These are phyloP conservation scores for Dioszegia crocea DNA, from an alignment of 768 basidiomycete genomes.

Conservation along the genomic window DNA sequence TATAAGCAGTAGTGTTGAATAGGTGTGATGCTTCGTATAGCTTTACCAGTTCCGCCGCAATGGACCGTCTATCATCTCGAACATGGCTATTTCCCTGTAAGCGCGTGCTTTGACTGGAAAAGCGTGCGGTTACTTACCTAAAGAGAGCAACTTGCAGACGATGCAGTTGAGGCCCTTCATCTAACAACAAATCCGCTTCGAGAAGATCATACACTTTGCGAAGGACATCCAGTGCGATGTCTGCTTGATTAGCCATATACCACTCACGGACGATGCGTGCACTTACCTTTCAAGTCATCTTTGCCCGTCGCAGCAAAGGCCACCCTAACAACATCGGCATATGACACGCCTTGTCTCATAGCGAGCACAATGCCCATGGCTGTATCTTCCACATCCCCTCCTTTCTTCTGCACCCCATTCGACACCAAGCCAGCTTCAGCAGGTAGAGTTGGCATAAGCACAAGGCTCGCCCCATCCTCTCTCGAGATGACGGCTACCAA, in stretches of 20 bases:
- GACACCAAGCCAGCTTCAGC: background rate
- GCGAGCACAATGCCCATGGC: constrained; percentile 23
- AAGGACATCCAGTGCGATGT: background rate
- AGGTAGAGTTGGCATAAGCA: constrained; percentile 15
- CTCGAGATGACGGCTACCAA: constrained; percentile 16
- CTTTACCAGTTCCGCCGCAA: constrained; percentile 25
- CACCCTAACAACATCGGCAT: constrained; percentile 25
- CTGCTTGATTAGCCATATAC: background rate
- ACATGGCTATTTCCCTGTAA: constrained; percentile 4
- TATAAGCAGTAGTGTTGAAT: constrained; percentile 16
- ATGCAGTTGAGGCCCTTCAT: background rate
- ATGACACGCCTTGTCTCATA: constrained; percentile 20
- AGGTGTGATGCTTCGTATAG: constrained; percentile 25
- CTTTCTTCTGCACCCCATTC: background rate
- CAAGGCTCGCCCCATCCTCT: constrained; percentile 7
- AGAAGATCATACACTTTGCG: background rate
- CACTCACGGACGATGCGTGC: no score
- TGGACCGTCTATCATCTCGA: background rate
- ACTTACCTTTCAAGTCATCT: constrained; percentile 19
- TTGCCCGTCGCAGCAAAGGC: background rate
- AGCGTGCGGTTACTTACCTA: constrained; percentile 3
- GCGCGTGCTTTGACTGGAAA: background rate
- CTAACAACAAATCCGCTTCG: background rate
- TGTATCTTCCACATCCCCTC: background rate
- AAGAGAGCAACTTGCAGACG: constrained; percentile 15